phyloP scores from a whole-genome alignment of 257 asterid genomes.

The Dorcoceras hygrometricum region DNA sequence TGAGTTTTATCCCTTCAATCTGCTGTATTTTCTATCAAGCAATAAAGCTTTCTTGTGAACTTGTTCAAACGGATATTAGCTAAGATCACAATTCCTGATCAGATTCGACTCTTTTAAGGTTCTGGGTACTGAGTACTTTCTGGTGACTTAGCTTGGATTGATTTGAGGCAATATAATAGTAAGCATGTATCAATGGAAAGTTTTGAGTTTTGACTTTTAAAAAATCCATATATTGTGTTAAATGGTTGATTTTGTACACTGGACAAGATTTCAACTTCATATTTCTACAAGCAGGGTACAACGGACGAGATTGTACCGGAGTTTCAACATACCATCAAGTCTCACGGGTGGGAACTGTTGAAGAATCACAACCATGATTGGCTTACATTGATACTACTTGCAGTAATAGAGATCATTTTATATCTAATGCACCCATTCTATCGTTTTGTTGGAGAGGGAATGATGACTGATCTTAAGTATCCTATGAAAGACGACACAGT shows the following conservation, averaged over 20 bases:
- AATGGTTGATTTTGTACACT: not conserved
- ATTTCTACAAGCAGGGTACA: slow-evolving; percentile 35
- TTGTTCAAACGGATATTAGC: slow-evolving; percentile 11
- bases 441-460: slow-evolving; percentile 72
- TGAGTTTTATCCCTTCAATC: not conserved
- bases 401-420: slow-evolving; percentile 44
- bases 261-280: slow-evolving; percentile 5
- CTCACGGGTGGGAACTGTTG: slow-evolving; percentile 70
- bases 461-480: slow-evolving; percentile 73
- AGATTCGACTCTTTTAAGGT: slow-evolving; percentile 12
- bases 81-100: slow-evolving; percentile 5
- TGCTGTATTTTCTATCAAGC: not conserved
- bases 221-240: not conserved
- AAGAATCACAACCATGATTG: slow-evolving; percentile 69
- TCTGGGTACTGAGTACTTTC: slow-evolving; percentile 18
- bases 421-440: slow-evolving; percentile 53
- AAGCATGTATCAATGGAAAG: too few relatives aligned
- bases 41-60: not conserved
- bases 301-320: slow-evolving; percentile 37
- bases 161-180: not conserved
- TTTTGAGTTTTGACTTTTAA: slow-evolving; percentile 14
- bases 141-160: slow-evolving; percentile 19
- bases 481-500: slow-evolving; percentile 80
- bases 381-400: slow-evolving; percentile 66
- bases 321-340: slow-evolving; percentile 51